Base-by-base conservation (phyloP, 768 basidiomycete species). In the Amanita rubescens region DNA sequence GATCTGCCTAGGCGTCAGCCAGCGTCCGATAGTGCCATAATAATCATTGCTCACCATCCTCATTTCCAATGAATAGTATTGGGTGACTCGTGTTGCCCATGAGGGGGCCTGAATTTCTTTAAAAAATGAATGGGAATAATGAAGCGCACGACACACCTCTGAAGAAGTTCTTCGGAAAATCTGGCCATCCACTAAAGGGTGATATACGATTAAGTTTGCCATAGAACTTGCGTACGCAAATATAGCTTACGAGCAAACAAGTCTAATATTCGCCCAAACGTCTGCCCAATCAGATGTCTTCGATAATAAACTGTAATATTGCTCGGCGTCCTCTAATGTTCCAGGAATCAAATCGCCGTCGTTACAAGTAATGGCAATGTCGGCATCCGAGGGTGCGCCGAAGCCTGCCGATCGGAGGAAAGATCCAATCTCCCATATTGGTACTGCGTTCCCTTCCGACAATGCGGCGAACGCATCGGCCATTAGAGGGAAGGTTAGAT, bases 381-480 rank as follows among this genome's bases (percentile, higher is more conserved):
- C 9, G 0, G 44, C 15, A 14, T 46, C 41, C 12, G 27, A 30
- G 10, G 5, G 9, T 17, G 5, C 11, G 15, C 22, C 15, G 12
- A 30, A 30, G 8, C 3, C 27, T 30, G 27, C 8, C 8, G 27
- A 30, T 66, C 1, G 64, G 55, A 1, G 68, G 69, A 22, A 71
- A 49, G 7, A 64, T 43, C 2, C 63, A 55, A 0, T 11, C 61
- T 42, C 5, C 58, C 68, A 71, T n/a, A 73, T 39, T 1, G 58
- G 32, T 5, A 55, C 57, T 1, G 63, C 69, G 53, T 72, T 59
- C 2, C 72, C 71, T 4, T 44, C 55, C 7, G 67, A 62, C 12
- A 76, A 60, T 14, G 64, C 68, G 0, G 72, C 66, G 1, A 76
- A 62, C 5, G 57, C 71, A 9, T 64, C 54, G 2, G 75, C 73